These are phyloP conservation scores for Hemerocallis citrina DNA, from an alignment of 106 monocot species.

Conservation along the genomic window DNA sequence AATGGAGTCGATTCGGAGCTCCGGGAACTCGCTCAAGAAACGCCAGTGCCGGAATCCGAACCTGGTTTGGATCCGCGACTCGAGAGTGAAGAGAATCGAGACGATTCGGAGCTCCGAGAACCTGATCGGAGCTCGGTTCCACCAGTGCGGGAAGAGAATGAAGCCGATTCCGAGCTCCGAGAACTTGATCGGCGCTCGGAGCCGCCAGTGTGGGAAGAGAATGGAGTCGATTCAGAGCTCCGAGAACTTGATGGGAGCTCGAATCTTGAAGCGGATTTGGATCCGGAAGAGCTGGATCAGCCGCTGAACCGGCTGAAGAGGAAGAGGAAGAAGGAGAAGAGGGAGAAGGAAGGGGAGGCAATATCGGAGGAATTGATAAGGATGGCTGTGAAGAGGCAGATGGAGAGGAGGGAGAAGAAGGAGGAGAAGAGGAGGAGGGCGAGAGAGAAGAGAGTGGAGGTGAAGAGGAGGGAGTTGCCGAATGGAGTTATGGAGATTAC, in stretches of 20 bases:
- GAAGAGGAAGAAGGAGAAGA: conserved; percentile 1
- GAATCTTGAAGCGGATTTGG: neutral
- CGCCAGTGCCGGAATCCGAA: neutral
- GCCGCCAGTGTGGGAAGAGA: neutral
- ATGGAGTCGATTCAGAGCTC: neutral
- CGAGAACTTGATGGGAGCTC: neutral
- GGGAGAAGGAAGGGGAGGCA: neutral
- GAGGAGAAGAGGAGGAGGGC: neutral
- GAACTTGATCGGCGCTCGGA: neutral
- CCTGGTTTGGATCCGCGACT: neutral
- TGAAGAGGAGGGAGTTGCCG: conserved; percentile 44
- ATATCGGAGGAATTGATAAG: conserved; percentile 12
- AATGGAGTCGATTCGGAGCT: neutral
- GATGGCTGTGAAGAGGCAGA: conserved; percentile 14
- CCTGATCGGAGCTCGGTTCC: neutral
- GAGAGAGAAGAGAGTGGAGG: conserved; percentile 7
- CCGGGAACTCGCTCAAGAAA: neutral
- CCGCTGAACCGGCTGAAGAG: neutral
- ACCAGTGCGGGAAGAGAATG: neutral
- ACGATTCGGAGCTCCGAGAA: neutral
- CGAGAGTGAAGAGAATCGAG: neutral
- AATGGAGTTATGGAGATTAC: conserved; percentile 85
- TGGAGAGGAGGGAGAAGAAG: conserved; percentile 12
- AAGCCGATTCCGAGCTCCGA: neutral
- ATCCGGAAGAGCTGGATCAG: neutral